Evolutionary conservation across 169 alveolate species (phyloP).

Genomic region (Plasmodium adleri): DNA sequence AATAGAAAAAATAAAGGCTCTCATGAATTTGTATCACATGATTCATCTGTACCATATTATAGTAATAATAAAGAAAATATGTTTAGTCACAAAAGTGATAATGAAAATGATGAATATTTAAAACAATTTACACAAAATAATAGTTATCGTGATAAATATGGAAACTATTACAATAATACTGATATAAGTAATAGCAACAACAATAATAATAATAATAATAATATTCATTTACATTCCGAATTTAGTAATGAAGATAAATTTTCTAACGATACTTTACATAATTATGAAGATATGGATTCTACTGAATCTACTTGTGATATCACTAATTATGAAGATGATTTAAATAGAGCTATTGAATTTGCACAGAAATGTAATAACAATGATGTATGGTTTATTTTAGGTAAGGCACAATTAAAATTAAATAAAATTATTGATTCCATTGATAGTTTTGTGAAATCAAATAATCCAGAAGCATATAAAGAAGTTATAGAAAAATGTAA

Average conservation of each 20-base stretch:
- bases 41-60: slow-evolving; percentile 3
- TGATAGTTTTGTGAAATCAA: slow-evolving; percentile 91
- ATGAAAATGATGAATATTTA: slow-evolving; percentile 13
- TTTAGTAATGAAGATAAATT: not conserved
- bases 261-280: slow-evolving; percentile 28
- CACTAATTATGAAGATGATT: slow-evolving; percentile 78
- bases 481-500: slow-evolving; percentile 76
- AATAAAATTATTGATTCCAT: slow-evolving; percentile 93
- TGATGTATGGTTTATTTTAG: slow-evolving; percentile 96
- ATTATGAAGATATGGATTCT: slow-evolving; percentile 77
- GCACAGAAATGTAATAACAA: slow-evolving; percentile 85
- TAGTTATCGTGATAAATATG: slow-evolving; percentile 7
- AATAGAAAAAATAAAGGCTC: not conserved
- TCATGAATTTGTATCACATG: slow-evolving; percentile 3
- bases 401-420: slow-evolving; percentile 94
- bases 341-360: slow-evolving; percentile 91
- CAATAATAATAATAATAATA: not conserved
- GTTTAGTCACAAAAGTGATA: not conserved
- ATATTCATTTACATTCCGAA: not conserved
- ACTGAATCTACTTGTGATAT: slow-evolving; percentile 45
- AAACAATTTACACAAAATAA: slow-evolving; percentile 6
- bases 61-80: slow-evolving; percentile 9
- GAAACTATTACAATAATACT: not conserved
- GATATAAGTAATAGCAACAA: not conserved
- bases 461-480: slow-evolving; percentile 67